phyloP scores from a whole-genome alignment of 2,329 filamentous ascomycete genomes.

The Paramyrothecium roridum region DNA sequence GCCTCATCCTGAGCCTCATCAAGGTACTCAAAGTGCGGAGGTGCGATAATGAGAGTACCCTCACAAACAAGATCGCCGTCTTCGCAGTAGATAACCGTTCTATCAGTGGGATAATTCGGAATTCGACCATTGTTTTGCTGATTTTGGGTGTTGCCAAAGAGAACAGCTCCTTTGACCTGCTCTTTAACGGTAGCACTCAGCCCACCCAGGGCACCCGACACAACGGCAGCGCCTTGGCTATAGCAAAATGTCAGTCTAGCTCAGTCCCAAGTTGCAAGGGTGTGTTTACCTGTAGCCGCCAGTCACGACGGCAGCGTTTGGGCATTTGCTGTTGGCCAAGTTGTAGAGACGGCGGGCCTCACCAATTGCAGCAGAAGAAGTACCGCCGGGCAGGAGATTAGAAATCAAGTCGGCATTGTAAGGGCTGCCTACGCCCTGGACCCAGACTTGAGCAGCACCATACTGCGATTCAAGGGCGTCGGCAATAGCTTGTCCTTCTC shows the following conservation, averaged over 20 bases:
- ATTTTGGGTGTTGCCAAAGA: slow-evolving; percentile 41
- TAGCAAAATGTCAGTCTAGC: not conserved
- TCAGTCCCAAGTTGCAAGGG: not conserved
- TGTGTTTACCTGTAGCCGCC: slow-evolving; percentile 30
- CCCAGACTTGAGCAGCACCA: slow-evolving; percentile 26
- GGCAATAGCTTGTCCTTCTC: slow-evolving; percentile 23
- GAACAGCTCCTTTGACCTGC: slow-evolving; percentile 32
- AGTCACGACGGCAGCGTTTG: slow-evolving; percentile 36
- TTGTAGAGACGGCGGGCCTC: slow-evolving; percentile 37
- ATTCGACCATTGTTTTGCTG: slow-evolving; percentile 35
- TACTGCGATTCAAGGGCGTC: slow-evolving; percentile 22
- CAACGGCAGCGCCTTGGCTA: slow-evolving; percentile 40
- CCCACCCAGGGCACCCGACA: slow-evolving; percentile 33
- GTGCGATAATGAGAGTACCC: slow-evolving; percentile 31
- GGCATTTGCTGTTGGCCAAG: slow-evolving; percentile 37
- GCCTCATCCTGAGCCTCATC: slow-evolving; percentile 12
- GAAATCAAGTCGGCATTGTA: slow-evolving; percentile 32
- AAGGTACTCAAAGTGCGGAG: slow-evolving; percentile 27
- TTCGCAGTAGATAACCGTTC: slow-evolving; percentile 35
- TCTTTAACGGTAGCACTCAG: slow-evolving; percentile 22
- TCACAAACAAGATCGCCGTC: slow-evolving; percentile 29
- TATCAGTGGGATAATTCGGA: slow-evolving; percentile 29
- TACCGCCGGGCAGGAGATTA: slow-evolving; percentile 35
- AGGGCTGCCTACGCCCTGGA: slow-evolving; percentile 39
- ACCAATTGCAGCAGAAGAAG: slow-evolving; percentile 30